Conservation (phyloP, 75 land plant genomes). For the Chamaecyparis obtusa region DNA sequence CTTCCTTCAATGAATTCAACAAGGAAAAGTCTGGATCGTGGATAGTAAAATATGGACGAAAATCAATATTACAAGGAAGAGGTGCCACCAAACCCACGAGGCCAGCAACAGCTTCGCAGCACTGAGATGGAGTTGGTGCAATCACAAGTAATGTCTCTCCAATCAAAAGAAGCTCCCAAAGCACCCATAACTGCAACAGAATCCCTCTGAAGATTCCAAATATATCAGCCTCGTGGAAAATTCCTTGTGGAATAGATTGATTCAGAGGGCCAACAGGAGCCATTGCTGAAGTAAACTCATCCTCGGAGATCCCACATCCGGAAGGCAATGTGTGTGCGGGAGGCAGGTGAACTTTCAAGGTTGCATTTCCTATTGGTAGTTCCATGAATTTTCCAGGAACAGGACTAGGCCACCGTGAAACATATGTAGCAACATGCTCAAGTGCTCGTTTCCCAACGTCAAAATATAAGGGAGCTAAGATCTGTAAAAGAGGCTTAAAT, state of each 20-base stretch:
- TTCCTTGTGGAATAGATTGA: slow-evolving; percentile 82
- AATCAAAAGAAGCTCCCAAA: slow-evolving; percentile 92
- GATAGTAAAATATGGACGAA: slow-evolving; percentile 98
- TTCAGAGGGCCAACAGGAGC: slow-evolving; percentile 74
- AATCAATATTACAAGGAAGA: slow-evolving; percentile 80
- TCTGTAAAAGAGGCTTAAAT: slow-evolving; percentile 85
- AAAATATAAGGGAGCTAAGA: slow-evolving; percentile 92
- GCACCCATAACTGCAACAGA: slow-evolving; percentile 84
- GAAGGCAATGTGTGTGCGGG: slow-evolving; percentile 69
- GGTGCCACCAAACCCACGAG: slow-evolving; percentile 93
- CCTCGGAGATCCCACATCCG: slow-evolving; percentile 48
- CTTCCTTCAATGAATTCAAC: slow-evolving; percentile 75
- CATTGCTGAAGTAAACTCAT: slow-evolving; percentile 69
- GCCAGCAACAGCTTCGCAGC: slow-evolving; percentile 91
- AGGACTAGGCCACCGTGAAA: slow-evolving; percentile 85
- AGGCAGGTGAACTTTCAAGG: slow-evolving; percentile 76
- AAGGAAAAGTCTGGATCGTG: slow-evolving; percentile 87
- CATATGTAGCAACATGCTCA: slow-evolving; percentile 73
- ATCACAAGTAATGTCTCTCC: slow-evolving; percentile 92
- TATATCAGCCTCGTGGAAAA: slow-evolving; percentile 90
- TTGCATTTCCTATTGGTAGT: slow-evolving; percentile 75
- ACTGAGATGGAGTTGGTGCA: slow-evolving; percentile 95
- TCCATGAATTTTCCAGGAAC: slow-evolving; percentile 77
- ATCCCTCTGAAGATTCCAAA: slow-evolving; percentile 86
- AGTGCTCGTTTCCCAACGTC: slow-evolving; percentile 82